Percentiles rank a stretch among this genome's conserved stretches.
phyloP scores from a whole-genome alignment of 768 basidiomycete genomes.

The Tricholomella constricta region DNA sequence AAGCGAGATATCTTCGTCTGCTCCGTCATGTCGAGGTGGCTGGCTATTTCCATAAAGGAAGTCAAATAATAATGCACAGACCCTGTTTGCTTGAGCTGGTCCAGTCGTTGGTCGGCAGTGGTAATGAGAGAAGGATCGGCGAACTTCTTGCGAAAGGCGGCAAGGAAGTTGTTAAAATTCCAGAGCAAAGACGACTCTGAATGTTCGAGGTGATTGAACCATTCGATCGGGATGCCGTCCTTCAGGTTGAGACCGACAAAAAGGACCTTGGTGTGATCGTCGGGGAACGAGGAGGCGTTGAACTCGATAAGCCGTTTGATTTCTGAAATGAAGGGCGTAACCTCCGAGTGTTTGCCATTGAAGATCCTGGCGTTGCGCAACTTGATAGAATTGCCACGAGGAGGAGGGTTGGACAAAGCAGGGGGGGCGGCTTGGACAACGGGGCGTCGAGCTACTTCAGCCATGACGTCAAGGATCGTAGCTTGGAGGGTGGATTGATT shows the following conservation, averaged over 20 bases:
- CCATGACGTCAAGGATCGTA: no score
- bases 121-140: slow-evolving; percentile 25
- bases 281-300: slow-evolving; percentile 17
- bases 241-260: slow-evolving; percentile 30
- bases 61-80: slow-evolving; percentile 29
- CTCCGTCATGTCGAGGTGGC: no score
- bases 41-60: no score
- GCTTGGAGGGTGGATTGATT: no score
- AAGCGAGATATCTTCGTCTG: no score
- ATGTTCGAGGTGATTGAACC: slow-evolving; percentile 29
- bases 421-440: neutral
- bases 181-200: slow-evolving; percentile 19
- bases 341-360: no score
- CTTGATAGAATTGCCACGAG: slow-evolving; percentile 7
- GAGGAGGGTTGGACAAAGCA: no score
- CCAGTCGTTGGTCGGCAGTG: slow-evolving; percentile 28
- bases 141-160: no score
- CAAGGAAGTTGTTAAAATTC: no score
- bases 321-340: no score
- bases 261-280: slow-evolving; percentile 26
- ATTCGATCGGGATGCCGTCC: slow-evolving; percentile 31
- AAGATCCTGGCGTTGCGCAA: no score
- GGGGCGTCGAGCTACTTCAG: neutral
- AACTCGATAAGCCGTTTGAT: no score
- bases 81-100: slow-evolving; percentile 31